phyloP scores from a whole-genome alignment of 2,329 filamentous ascomycete species.

The Fusarium haematococcum region DNA sequence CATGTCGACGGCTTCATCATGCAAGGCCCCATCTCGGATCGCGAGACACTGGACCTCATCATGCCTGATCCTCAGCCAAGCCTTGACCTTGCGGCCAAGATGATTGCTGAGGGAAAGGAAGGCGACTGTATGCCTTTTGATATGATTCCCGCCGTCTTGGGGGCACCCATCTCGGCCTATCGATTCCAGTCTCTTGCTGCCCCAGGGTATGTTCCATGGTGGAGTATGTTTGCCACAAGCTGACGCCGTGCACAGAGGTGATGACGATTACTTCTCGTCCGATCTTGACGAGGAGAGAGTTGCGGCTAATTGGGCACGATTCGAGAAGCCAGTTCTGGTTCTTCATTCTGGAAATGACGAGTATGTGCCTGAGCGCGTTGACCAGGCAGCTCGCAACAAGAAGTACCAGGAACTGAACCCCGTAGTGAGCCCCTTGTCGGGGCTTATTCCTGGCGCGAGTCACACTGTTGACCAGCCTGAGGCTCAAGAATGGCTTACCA shows the following conservation, averaged over 20 bases:
- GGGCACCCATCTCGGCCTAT: conserved; percentile 63
- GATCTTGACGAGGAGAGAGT: conserved; percentile 73
- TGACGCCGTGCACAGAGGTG: conserved; percentile 61
- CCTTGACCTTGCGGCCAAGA: conserved; percentile 62
- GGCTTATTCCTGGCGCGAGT: conserved; percentile 63
- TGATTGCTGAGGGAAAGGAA: conserved; percentile 66
- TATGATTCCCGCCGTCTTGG: conserved; percentile 55
- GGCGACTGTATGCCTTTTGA: conserved; percentile 66
- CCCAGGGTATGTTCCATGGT: conserved; percentile 58
- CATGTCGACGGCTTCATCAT: conserved; percentile 81
- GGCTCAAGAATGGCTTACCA: conserved; percentile 62
- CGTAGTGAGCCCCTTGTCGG: conserved; percentile 62
- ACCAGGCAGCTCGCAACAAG: conserved; percentile 68
- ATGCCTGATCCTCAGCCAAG: conserved; percentile 59
- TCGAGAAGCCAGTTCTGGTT: conserved; percentile 71
- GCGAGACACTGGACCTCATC: conserved; percentile 69
- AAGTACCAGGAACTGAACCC: conserved; percentile 65
- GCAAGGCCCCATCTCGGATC: conserved; percentile 83
- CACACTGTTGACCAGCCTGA: conserved; percentile 62
- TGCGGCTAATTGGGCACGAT: conserved; percentile 71
- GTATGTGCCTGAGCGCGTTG: conserved; percentile 68
- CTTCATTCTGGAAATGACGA: conserved; percentile 76
- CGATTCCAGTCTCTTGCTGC: conserved; percentile 63
- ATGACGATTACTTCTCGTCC: conserved; percentile 91
- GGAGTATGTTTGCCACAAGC: not conserved